These are phyloP conservation scores for Tilletia horrida DNA, from an alignment of 1,284 basidiomycete species.

Conservation along the genomic window DNA sequence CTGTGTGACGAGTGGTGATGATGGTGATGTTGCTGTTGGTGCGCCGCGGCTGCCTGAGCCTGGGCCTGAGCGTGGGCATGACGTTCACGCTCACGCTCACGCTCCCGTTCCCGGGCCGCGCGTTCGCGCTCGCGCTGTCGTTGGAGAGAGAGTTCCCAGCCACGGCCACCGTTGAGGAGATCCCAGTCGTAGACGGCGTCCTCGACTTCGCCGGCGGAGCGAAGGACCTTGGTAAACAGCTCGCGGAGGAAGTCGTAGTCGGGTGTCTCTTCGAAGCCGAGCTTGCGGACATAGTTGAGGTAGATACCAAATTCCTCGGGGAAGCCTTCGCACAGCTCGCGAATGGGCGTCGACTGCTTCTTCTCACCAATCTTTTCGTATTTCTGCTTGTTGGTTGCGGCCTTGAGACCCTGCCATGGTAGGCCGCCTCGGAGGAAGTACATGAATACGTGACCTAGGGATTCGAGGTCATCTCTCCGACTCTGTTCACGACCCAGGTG, in stretches of 20 bases:
- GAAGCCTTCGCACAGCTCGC: slow-evolving; percentile 90
- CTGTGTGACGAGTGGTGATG: slow-evolving; percentile 16
- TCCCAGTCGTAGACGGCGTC: slow-evolving; percentile 27
- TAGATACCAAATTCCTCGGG: slow-evolving; percentile 74
- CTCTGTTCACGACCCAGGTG: slow-evolving; percentile 68
- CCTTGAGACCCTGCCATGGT: slow-evolving; percentile 97
- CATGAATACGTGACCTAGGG: slow-evolving; percentile 93
- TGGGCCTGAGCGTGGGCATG: not conserved
- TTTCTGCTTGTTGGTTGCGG: slow-evolving; percentile 91
- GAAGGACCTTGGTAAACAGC: slow-evolving; percentile 23
- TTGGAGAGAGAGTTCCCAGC: slow-evolving; percentile 26
- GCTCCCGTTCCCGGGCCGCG: slow-evolving; percentile 6
- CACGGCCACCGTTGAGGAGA: slow-evolving; percentile 18
- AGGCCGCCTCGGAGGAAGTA: slow-evolving; percentile 95
- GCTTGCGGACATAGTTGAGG: slow-evolving; percentile 23
- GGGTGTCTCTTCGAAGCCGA: slow-evolving; percentile 24
- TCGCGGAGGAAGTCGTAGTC: slow-evolving; percentile 25
- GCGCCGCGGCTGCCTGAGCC: not conserved
- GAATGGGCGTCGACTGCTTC: slow-evolving; percentile 98
- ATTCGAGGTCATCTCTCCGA: slow-evolving; percentile 91
- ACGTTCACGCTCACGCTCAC: slow-evolving; percentile 13
- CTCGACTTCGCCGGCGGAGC: slow-evolving; percentile 20
- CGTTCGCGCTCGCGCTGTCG: slow-evolving; percentile 17
- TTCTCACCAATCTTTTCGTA: slow-evolving; percentile 99
- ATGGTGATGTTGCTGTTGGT: not conserved